phyloP scores from a whole-genome alignment of 768 basidiomycete genomes.

The Termitomyces sp. region DNA sequence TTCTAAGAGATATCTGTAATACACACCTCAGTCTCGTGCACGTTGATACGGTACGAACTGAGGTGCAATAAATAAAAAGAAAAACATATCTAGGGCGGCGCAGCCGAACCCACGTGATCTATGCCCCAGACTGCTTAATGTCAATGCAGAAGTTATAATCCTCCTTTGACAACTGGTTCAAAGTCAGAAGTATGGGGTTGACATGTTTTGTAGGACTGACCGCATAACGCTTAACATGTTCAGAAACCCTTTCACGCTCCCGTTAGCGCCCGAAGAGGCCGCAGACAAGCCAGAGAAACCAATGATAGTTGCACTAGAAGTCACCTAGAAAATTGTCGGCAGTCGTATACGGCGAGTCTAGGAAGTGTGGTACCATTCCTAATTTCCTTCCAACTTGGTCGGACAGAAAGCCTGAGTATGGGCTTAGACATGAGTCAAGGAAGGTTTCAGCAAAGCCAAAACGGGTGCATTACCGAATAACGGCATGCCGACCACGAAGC shows the following conservation, averaged over 20 bases:
- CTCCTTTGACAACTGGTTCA: no score
- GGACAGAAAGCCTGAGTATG: conserved; percentile 50
- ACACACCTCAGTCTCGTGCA: no score
- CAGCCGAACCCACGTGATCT: no score
- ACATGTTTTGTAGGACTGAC: no score
- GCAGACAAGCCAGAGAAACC: conserved; percentile 83
- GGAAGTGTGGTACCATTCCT: conserved; percentile 58
- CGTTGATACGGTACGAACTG: no score
- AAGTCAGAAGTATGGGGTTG: no score
- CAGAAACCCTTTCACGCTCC: conserved; percentile 62
- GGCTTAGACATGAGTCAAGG: background rate
- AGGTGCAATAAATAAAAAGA: no score
- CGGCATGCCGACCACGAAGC: conserved; percentile 80
- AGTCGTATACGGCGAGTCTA: background rate
- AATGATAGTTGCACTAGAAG: conserved; percentile 77
- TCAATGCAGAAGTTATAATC: no score
- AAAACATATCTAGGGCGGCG: no score
- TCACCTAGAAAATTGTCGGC: conserved; percentile 42
- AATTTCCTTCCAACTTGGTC: conserved; percentile 84
- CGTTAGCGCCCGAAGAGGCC: conserved; percentile 71
- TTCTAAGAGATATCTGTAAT: no score
- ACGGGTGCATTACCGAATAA: conserved; percentile 42
- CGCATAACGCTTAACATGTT: no score
- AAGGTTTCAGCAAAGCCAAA: background rate
- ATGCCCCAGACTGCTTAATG: no score